Conservation (phyloP, 305 asterid genomes). For the Plantago coronopus region DNA sequence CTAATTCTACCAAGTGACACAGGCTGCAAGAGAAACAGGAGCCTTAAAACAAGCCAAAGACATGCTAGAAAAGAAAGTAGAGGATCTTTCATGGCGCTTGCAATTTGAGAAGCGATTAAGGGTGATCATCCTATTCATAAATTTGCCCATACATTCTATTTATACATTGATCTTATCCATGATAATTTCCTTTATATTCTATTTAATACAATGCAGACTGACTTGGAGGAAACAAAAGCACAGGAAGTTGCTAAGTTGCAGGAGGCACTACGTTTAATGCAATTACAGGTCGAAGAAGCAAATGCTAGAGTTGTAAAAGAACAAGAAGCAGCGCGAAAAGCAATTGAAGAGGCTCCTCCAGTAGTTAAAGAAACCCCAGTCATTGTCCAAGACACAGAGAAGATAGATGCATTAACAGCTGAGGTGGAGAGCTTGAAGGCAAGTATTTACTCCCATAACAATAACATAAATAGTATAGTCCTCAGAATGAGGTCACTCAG, state of each 20-base stretch:
- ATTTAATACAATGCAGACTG: slow-evolving; percentile 56
- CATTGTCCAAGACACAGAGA: slow-evolving; percentile 80
- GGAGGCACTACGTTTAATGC: slow-evolving; percentile 74
- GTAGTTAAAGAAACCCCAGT: slow-evolving; percentile 96
- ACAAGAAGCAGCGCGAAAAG: slow-evolving; percentile 84
- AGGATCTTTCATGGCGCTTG: slow-evolving; percentile 98
- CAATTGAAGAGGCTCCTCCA: slow-evolving; percentile 97
- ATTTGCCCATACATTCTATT: slow-evolving; percentile 9
- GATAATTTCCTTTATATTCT: slow-evolving; percentile 25
- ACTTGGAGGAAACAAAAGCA: slow-evolving; percentile 87
- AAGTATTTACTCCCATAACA: slow-evolving; percentile 20
- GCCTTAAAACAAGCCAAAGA: slow-evolving; percentile 99
- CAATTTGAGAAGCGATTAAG: slow-evolving; percentile 93
- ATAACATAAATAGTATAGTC: slow-evolving; percentile 8
- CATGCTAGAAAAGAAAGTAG: slow-evolving; percentile 98
- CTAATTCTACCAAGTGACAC: slow-evolving; percentile 25
- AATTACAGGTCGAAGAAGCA: slow-evolving; percentile 84
- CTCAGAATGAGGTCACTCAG: slow-evolving; percentile 8
- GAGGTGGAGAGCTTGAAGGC: slow-evolving; percentile 86
- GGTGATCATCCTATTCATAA: slow-evolving; percentile 37
- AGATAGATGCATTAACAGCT: slow-evolving; percentile 71
- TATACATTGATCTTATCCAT: slow-evolving; percentile 15
- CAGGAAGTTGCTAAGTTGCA: slow-evolving; percentile 82
- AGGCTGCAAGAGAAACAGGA: slow-evolving; percentile 98
- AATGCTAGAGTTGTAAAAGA: slow-evolving; percentile 74